phyloP scores from a whole-genome alignment of 306 rosid species.

The Dryas octopetala region DNA sequence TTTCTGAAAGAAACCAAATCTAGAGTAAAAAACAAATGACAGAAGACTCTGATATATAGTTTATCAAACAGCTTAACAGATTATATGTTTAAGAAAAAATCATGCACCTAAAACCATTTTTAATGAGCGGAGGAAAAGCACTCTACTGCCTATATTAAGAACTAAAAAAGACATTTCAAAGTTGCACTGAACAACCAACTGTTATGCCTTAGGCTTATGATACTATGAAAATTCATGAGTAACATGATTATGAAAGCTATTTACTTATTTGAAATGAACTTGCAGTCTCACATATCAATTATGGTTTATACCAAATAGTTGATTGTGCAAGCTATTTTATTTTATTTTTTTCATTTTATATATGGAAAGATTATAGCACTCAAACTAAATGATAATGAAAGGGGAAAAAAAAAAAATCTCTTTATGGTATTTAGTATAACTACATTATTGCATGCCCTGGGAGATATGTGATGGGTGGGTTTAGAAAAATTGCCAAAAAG shows the following conservation, averaged over 20 bases:
- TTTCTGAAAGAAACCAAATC: no score
- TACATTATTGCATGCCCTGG: no score
- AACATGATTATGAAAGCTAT: neutral
- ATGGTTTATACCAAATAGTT: neutral
- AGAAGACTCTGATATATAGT: no score
- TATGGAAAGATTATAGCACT: neutral
- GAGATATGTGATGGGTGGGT: no score
- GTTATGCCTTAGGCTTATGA: neutral
- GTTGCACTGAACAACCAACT: neutral
- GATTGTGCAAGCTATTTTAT: neutral
- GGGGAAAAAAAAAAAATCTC: neutral
- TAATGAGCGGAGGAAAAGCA: neutral
- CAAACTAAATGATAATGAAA: neutral
- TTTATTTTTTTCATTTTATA: neutral
- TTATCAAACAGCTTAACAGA: no score
- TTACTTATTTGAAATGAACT: neutral
- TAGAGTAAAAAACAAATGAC: no score
- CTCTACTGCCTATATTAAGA: neutral
- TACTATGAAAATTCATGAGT: neutral
- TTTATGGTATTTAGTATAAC: neutral
- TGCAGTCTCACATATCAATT: neutral
- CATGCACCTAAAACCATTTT: neutral
- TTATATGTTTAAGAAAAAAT: neutral
- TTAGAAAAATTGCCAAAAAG: no score
- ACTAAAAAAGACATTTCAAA: neutral